A percentile compares a stretch with the other conserved stretches of the same genome.
phyloP scores from a whole-genome alignment of 2,329 filamentous ascomycete genomes.

The Metarhizium rileyi region DNA sequence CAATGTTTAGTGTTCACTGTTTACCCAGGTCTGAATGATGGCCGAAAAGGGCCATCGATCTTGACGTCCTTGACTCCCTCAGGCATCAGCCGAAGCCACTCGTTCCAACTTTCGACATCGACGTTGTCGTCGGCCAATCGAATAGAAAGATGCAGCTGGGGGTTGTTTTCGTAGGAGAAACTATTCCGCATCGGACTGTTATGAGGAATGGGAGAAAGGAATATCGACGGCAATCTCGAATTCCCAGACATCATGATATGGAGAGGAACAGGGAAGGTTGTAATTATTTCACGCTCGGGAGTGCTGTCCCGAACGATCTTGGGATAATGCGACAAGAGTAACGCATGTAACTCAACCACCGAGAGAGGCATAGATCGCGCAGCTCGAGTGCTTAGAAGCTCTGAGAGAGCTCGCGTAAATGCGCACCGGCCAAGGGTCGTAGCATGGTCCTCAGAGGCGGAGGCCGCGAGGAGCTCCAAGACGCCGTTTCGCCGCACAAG shows the following conservation, averaged over 20 bases:
- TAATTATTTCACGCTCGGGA: slow-evolving; percentile 35
- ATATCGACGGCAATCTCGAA: slow-evolving; percentile 44
- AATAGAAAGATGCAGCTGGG: slow-evolving; percentile 40
- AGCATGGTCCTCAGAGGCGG: slow-evolving; percentile 42
- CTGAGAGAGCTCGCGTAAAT: slow-evolving; percentile 41
- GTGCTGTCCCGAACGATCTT: slow-evolving; percentile 40
- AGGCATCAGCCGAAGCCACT: slow-evolving; percentile 50
- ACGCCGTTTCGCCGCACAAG: slow-evolving; percentile 43
- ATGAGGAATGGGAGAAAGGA: slow-evolving; percentile 41
- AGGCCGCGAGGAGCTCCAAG: slow-evolving; percentile 46
- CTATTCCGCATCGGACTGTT: slow-evolving; percentile 27
- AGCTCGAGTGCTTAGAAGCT: slow-evolving; percentile 39
- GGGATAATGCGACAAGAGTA: slow-evolving; percentile 41
- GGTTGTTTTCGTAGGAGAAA: slow-evolving; percentile 32
- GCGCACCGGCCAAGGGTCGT: slow-evolving; percentile 36
- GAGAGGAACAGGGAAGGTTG: slow-evolving; percentile 43
- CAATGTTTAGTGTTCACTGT: not conserved
- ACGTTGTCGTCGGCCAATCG: slow-evolving; percentile 40
- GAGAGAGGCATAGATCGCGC: slow-evolving; percentile 37
- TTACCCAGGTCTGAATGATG: slow-evolving; percentile 11
- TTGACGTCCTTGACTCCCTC: slow-evolving; percentile 46
- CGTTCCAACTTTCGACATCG: slow-evolving; percentile 44
- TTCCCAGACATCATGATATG: slow-evolving; percentile 47
- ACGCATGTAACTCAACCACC: slow-evolving; percentile 44
- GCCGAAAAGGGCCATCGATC: slow-evolving; percentile 39